Evolutionary conservation across 441 rosid species (phyloP).

Genomic region (Jatropha multifida): DNA sequence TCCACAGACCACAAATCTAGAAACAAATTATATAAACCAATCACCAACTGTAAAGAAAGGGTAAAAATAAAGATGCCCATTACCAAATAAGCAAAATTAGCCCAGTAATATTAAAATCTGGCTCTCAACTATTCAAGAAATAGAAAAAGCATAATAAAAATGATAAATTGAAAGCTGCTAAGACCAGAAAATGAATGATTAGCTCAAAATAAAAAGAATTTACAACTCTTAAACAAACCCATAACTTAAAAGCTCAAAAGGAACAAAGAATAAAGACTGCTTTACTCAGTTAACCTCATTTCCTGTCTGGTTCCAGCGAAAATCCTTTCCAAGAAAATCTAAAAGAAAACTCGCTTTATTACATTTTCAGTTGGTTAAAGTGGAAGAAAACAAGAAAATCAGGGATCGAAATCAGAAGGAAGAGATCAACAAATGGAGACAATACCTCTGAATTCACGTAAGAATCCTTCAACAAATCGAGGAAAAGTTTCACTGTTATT

Average conservation of each 20-base stretch:
- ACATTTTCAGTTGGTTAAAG: background rate
- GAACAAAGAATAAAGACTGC: background rate
- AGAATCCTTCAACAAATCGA: background rate
- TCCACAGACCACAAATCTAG: background rate
- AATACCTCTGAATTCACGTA: slow-evolving; percentile 1
- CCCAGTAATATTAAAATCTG: background rate
- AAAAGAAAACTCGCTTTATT: background rate
- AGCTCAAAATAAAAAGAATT: slow-evolving; percentile 1
- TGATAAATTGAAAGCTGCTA: background rate
- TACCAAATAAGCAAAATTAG: background rate
- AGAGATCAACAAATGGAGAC: background rate
- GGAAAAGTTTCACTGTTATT: background rate
- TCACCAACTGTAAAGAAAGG: background rate
- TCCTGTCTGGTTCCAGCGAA: slow-evolving; percentile 8
- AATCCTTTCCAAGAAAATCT: background rate
- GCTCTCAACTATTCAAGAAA: background rate
- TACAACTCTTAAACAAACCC: slow-evolving; percentile 2
- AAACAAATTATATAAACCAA: background rate
- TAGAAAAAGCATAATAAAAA: background rate
- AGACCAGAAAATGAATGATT: background rate
- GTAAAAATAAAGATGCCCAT: background rate
- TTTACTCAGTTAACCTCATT: background rate
- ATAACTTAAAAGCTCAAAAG: background rate
- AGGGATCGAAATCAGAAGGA: background rate
- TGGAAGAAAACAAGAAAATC: background rate